Percentiles rank a stretch among this genome's conserved stretches.
These are phyloP conservation scores for Emericellopsis cladophorae DNA, from an alignment of 2,329 filamentous ascomycete genomes.

Conservation along the genomic window DNA sequence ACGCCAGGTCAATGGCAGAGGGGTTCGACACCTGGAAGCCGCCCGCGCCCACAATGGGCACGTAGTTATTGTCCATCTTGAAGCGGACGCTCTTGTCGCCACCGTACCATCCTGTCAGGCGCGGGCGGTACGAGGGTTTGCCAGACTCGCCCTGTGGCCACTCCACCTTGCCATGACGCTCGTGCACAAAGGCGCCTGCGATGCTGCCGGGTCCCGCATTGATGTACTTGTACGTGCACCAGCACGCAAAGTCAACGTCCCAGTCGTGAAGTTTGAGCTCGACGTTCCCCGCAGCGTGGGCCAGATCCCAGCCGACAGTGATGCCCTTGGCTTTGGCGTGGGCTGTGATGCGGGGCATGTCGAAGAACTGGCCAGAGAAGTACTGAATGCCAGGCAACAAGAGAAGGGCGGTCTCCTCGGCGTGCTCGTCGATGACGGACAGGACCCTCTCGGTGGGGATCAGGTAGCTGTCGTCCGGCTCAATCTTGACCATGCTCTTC, in stretches of 20 bases:
- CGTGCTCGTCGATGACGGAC: constrained; percentile 61
- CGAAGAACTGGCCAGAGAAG: constrained; percentile 81
- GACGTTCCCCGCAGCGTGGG: constrained; percentile 78
- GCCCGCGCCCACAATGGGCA: constrained; percentile 63
- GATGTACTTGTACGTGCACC: constrained; percentile 94
- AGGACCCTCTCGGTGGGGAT: constrained; percentile 62
- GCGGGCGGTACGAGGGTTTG: constrained; percentile 39
- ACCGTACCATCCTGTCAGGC: constrained; percentile 80
- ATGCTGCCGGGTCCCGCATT: constrained; percentile 77
- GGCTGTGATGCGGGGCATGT: constrained; percentile 67
- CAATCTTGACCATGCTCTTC: constrained; percentile 61
- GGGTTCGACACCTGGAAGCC: constrained; percentile 80
- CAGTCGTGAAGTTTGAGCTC: constrained; percentile 71
- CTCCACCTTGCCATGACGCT: constrained; percentile 50
- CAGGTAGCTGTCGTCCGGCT: constrained; percentile 43
- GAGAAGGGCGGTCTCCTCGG: constrained; percentile 58
- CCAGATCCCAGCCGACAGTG: constrained; percentile 75
- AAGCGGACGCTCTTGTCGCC: constrained; percentile 66
- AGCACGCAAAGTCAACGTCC: constrained; percentile 83
- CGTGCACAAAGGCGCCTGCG: constrained; percentile 69
- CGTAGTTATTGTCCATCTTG: constrained; percentile 71
- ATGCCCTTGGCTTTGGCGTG: constrained; percentile 62
- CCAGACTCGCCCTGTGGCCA: constrained; percentile 19
- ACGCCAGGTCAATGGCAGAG: constrained; percentile 65
- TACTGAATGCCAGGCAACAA: constrained; percentile 83